Evolutionary conservation across 441 rosid species (phyloP), one percentile per base, ranked within the genome.

Genomic region (Gossypium armourianum): DNA sequence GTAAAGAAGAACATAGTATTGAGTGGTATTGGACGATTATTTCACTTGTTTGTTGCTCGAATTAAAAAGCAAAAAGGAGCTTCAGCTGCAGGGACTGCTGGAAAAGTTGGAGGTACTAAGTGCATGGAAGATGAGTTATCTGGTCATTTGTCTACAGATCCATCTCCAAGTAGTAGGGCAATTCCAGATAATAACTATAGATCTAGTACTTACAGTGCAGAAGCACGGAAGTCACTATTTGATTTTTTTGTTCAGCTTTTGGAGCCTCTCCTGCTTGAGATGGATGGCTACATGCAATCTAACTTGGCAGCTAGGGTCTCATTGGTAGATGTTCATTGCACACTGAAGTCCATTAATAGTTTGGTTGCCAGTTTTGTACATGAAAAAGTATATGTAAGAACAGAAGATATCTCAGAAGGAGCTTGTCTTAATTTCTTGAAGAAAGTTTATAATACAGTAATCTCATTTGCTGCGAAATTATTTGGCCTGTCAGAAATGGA

Each of bases 361-460:
- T 78, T 90, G 73, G 83, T 92, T 58, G 83, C 56, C 70, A 71
- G 80, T 79, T 79, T 89, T 74, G 76, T 82, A 53, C 78, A 20
- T 36, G 93, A 82, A 77, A 83, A 82, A 32, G 74, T 90, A 65
- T 88, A 89, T 78, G 40, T 85, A 50, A 88, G 85, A 80, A 85
- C 93, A 55, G 98, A 92, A 77, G 97, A 92, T 79, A 80, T 79
- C 68, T 84, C 91, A 52, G 89, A 81, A 78, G 97, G 97, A 80
- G 91, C 91, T 79, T 86, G 87, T 81, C 81, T 85, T 76, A 82
- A 73, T 79, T 89, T 90, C 83, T 82, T 95, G 72, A 87, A 82
- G 86, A 82, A 82, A 80, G 85, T 83, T 70, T 87, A 85, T 71
- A 68, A 43, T 29, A 75, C 81, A 13, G 43, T 90, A 64, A 77